Percentiles rank a stretch among this genome's conserved stretches.
Evolutionary conservation across 805 yeast genomes (phyloP).

Genomic region (Myxozyma neotropica): DNA sequence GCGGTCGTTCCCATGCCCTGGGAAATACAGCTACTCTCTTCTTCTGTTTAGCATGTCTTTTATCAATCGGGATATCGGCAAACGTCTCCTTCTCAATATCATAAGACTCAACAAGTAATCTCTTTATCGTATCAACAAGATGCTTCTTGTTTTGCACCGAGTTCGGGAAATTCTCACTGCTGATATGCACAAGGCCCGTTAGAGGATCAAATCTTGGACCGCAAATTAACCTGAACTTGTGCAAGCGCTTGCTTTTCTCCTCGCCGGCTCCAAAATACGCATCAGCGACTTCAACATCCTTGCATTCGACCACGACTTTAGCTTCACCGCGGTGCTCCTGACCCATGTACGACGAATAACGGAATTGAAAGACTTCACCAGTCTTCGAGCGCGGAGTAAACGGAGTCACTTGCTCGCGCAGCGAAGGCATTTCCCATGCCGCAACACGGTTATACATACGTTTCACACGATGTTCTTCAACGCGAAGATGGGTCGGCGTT

Average conservation of each 20-base stretch:
- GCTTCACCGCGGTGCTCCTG: conserved; percentile 70
- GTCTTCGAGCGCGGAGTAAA: conserved; percentile 9
- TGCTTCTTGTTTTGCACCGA: conserved; percentile 85
- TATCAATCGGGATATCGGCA: conserved; percentile 79
- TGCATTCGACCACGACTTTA: conserved; percentile 64
- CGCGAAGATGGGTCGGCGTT: conserved; percentile 57
- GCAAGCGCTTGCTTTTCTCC: conserved; percentile 49
- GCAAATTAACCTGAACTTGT: conserved; percentile 76
- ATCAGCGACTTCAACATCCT: conserved; percentile 52
- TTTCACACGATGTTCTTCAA: conserved; percentile 70
- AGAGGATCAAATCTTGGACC: conserved; percentile 73
- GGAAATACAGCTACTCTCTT: conserved; percentile 61
- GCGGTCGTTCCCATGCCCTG: conserved; percentile 73
- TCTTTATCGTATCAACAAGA: conserved; percentile 63
- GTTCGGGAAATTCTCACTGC: conserved; percentile 66
- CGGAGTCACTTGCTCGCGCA: conserved; percentile 39
- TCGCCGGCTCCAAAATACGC: conserved; percentile 47
- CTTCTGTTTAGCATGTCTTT: conserved; percentile 61
- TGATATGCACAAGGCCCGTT: conserved; percentile 62
- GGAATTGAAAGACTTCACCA: conserved; percentile 52
- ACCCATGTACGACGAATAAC: conserved; percentile 73
- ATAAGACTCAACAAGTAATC: conserved; percentile 65
- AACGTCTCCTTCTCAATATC: conserved; percentile 62
- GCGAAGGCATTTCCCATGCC: conserved; percentile 88
- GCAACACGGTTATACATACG: conserved; percentile 79